These are phyloP conservation scores for Ustilago crameri DNA, from an alignment of 1,284 basidiomycete genomes.

Conservation along the genomic window DNA sequence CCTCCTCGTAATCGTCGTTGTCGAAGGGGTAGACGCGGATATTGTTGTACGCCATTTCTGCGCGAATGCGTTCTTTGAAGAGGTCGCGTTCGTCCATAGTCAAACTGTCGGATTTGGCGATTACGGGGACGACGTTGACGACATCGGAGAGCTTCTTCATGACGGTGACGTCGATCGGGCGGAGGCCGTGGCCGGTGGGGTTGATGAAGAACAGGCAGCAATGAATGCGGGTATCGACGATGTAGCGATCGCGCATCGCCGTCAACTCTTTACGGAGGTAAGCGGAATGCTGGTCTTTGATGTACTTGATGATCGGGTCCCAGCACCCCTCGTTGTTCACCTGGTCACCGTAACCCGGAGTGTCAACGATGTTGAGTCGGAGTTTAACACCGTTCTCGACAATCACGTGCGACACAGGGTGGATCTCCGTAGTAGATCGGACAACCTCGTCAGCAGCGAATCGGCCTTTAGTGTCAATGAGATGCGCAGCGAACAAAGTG, in stretches of 20 bases:
- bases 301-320: conserved; percentile 99
- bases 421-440: conserved; percentile 95
- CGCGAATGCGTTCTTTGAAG: conserved; percentile 96
- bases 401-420: conserved; percentile 93
- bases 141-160: conserved; percentile 99
- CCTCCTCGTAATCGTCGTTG: conserved; percentile 90
- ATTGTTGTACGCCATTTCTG: conserved; percentile 90
- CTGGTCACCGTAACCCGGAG: conserved; percentile 97
- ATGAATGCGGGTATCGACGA: conserved; percentile 97
- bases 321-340: conserved; percentile 99
- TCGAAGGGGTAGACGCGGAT: conserved; percentile 97
- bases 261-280: conserved; percentile 99
- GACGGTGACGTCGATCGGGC: conserved; percentile 88
- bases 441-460: conserved; percentile 86
- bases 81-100: conserved; percentile 90
- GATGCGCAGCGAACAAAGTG: conserved; percentile 97
- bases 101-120: conserved; percentile 96
- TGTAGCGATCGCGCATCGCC: conserved; percentile 97
- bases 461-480: conserved; percentile 97
- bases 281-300: conserved; percentile 98
- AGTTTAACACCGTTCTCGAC: conserved; percentile 95
- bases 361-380: conserved; percentile 97
- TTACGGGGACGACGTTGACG: conserved; percentile 97
- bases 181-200: conserved; percentile 67
- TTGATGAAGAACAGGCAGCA: conserved; percentile 99